Base-by-base conservation (phyloP, 371 early-diverging fungal species). In the Mucor piriformis region DNA sequence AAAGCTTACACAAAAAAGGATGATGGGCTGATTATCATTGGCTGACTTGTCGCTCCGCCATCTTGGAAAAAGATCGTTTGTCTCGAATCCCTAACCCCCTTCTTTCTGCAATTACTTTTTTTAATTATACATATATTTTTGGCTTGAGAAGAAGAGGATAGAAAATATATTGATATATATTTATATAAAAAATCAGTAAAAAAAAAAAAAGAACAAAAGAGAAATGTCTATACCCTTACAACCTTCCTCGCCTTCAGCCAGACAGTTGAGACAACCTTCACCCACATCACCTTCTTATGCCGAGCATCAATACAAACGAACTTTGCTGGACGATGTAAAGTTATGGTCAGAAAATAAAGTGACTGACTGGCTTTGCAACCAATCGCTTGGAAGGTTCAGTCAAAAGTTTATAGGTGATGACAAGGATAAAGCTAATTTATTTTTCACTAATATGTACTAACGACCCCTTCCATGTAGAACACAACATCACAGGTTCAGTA, bases 401-500 rank as follows among this genome's bases (percentile, higher is more conserved):
- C 72, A 72, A 34, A 71, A 80, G 32, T 93, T 95, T 70, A 70
- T 76, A 46, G 85, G 87, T 82, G 74, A 20, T 21, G 2, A 12
- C 6, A 49, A 29, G 27, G 52, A 52, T 32, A 50, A 32, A n/a
- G 46, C 21, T 35, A 16, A 25, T 11, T 21, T 54, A 13, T 38
- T 38, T 38, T 34, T 42, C 12, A 20, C 43, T 21, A 16, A 25
- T 27, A 47, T 29, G 47, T 43, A 66, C 15, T 49, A 38, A 38
- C 13, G 16, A 15, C 11, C 38, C 33, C 32, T 24, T 57, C 20
- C 60, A 8, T 34, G 27, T 60, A 84, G 88, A 87, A 33, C 82
- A 94, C 66, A 72, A 88, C 57, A 87, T 97, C 34, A 86, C 83
- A 25, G 97, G 97, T 15, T 82, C 86, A 33, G 81, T 89, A 2